A percentile compares a stretch with the other conserved stretches of the same genome.
Evolutionary conservation across 108 stramenopile genomes (phyloP).

Genomic region (Cyclostephanos tholiformis): DNA sequence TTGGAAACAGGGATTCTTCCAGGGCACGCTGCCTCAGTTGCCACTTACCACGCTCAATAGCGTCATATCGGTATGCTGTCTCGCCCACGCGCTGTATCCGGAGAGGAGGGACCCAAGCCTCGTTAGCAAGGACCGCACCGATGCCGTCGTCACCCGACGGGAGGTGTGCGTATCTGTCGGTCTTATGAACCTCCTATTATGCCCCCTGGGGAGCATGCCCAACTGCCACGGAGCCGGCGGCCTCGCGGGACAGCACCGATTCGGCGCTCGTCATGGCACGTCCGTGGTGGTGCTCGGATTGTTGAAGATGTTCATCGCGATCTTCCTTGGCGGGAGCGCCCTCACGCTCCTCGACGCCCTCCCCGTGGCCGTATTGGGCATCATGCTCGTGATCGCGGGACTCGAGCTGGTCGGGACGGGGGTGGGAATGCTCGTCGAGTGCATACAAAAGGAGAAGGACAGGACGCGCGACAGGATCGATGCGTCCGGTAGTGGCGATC

Average conservation of each 20-base stretch:
- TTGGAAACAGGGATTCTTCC: conserved; percentile 71
- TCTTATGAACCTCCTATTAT: conserved; percentile 71
- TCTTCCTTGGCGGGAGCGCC: conserved; percentile 64
- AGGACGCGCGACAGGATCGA: conserved; percentile 12
- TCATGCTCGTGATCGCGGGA: conserved; percentile 77
- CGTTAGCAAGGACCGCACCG: conserved; percentile 19
- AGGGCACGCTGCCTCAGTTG: conserved; percentile 79
- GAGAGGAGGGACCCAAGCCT: conserved; percentile 44
- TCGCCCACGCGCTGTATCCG: conserved; percentile 78
- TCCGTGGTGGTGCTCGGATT: conserved; percentile 76
- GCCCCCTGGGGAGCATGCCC: conserved; percentile 83
- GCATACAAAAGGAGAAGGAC: conserved; percentile 34
- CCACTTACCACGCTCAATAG: conserved; percentile 84
- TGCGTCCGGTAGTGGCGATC: neutral
- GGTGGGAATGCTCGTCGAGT: conserved; percentile 40
- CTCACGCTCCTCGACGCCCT: conserved; percentile 71
- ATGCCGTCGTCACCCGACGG: conserved; percentile 60
- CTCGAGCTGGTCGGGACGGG: conserved; percentile 76
- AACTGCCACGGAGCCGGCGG: conserved; percentile 91
- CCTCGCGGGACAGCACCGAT: conserved; percentile 81
- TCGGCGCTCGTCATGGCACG: conserved; percentile 81
- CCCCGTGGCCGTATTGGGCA: conserved; percentile 71
- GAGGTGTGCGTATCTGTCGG: conserved; percentile 75
- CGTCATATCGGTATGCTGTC: conserved; percentile 73
- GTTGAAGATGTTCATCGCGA: conserved; percentile 62